Percentiles rank a stretch among this genome's conserved stretches.
phyloP scores from a whole-genome alignment of 805 yeast species.

The Metschnikowia rubicola region DNA sequence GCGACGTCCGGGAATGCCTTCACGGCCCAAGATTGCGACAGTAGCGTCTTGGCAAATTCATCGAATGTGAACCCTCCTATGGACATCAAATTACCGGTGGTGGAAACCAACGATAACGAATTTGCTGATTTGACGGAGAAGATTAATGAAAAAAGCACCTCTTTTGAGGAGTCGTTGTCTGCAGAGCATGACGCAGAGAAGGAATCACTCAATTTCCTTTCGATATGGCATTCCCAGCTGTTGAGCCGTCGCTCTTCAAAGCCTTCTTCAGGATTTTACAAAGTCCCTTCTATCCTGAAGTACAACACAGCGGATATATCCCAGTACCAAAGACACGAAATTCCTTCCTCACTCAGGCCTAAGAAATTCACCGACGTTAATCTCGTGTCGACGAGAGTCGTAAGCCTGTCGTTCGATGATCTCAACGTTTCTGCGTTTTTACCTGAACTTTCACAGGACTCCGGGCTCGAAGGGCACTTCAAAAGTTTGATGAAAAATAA shows the following conservation, averaged over 20 bases:
- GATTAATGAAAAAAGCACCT: conserved; percentile 16
- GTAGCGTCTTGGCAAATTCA: conserved; percentile 40
- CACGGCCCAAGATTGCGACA: conserved; percentile 11
- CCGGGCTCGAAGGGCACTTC: conserved; percentile 47
- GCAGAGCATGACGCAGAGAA: conserved; percentile 39
- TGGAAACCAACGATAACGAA: conserved; percentile 40
- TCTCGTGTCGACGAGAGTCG: conserved; percentile 40
- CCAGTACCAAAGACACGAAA: conserved; percentile 12
- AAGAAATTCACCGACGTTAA: conserved; percentile 39
- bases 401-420: conserved; percentile 42
- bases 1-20: not conserved
- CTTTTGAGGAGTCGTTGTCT: conserved; percentile 39
- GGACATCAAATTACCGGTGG: conserved; percentile 33
- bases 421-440: conserved; percentile 39
- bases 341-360: conserved; percentile 28
- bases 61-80: conserved; percentile 36
- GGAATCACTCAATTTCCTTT: conserved; percentile 27
- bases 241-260: conserved; percentile 5
- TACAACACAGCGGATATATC: conserved; percentile 15
- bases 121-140: conserved; percentile 38
- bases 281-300: conserved; percentile 14
- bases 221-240: conserved; percentile 44
- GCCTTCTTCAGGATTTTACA: conserved; percentile 9
- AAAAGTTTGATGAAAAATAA: conserved; percentile 21
- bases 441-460: conserved; percentile 47